These are phyloP conservation scores for Xylaria sp. DNA, from an alignment of 2,329 filamentous ascomycete genomes.

Conservation along the genomic window DNA sequence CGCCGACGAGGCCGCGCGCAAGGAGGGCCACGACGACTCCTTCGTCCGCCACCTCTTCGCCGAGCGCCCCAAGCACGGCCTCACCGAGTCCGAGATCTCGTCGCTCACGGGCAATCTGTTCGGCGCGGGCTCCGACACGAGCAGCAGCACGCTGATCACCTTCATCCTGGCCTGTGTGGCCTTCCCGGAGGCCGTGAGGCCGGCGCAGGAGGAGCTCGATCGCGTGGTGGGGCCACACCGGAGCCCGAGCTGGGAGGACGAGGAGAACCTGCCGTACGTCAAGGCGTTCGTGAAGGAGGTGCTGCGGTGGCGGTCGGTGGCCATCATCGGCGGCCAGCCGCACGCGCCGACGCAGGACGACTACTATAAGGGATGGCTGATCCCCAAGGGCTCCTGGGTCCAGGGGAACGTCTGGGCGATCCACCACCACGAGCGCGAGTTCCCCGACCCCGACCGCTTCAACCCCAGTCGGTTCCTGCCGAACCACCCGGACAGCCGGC, in stretches of 20 bases:
- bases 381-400: constrained; percentile 54
- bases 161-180: constrained; percentile 55
- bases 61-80: constrained; percentile 49
- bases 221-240: constrained; percentile 50
- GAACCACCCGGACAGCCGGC: constrained; percentile 43
- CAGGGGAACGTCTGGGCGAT: constrained; percentile 56
- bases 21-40: constrained; percentile 39
- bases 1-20: constrained; percentile 51
- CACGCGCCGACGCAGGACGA: constrained; percentile 53
- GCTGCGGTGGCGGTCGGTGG: constrained; percentile 58
- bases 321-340: constrained; percentile 54
- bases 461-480: constrained; percentile 46
- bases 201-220: constrained; percentile 57
- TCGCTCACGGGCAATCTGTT: constrained; percentile 52
- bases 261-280: constrained; percentile 53
- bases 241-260: constrained; percentile 52
- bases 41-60: constrained; percentile 52
- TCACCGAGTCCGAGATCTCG: constrained; percentile 49
- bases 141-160: constrained; percentile 48
- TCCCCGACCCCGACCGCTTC: constrained; percentile 50
- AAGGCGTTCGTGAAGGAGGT: constrained; percentile 58
- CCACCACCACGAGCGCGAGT: constrained; percentile 50
- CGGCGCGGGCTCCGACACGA: constrained; percentile 53
- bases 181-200: constrained; percentile 49
- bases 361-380: constrained; percentile 50